Evolutionary conservation across 768 basidiomycete species (phyloP), one percentile per base, ranked within the genome.

Genomic region (Tylopilus cervinicoccineus): DNA sequence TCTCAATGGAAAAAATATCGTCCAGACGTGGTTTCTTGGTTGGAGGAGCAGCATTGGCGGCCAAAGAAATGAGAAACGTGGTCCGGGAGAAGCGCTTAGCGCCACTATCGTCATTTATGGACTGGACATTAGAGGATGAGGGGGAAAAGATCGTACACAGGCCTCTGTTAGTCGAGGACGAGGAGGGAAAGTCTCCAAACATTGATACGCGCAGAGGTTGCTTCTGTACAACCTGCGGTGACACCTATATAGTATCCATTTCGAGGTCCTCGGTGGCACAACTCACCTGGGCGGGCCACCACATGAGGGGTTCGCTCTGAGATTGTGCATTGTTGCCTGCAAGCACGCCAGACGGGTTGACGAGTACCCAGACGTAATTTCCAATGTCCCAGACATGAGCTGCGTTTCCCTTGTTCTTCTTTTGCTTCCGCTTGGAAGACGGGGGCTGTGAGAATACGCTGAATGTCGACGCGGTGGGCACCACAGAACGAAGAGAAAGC

Each of bases 281-380:
- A 65, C 71, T 54, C 57, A 86, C 86, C 71, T 76, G 75, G 24
- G 74, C 83, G 19, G 86, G 86, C 86, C 86, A 88, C 86, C 86
- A 88, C 32, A 80, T 64, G 48, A 62, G 54, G 26, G 44, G 39
- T 6, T 56, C 52, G 12, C 51, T 63, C 3, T 58, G 61, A 19
- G 58, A 40, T 19, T 65, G 54, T 19, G 58, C 57, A 17, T 23
- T 20, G n/a, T 59, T 64, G 32, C 70, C 65, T 8, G 64, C 67
- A 14, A 75, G 60, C 11, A 60, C 50, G 14, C 71, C 73, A 6
- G 54, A 59, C 16, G 68, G 64, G 43, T 79, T 70, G 45, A 84
- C 60, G 1, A 78, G 68, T 9, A 83, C 73, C 80, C 80, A 83
- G 4, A 80, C 76, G 29, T 72, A 68, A 48, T 64, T 59, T 29